These are phyloP conservation scores for Kwoniella dejecticola DNA, from an alignment of 768 basidiomycete genomes.

Conservation along the genomic window DNA sequence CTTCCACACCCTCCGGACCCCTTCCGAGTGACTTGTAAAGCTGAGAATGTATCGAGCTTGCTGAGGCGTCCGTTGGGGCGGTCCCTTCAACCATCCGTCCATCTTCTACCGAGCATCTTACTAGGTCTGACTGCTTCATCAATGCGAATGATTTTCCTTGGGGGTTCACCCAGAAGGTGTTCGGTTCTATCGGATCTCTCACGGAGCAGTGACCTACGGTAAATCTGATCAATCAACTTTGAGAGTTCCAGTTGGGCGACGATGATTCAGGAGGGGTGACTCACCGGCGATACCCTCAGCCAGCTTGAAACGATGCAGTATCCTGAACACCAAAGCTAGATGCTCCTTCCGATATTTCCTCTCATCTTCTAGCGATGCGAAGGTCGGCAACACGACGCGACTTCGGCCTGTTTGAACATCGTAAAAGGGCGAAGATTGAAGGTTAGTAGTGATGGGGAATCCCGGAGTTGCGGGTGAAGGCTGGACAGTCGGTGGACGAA, in stretches of 20 bases:
- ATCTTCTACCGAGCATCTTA: constrained; percentile 21
- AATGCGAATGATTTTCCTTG: constrained; percentile 34
- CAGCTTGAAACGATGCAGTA: constrained; percentile 31
- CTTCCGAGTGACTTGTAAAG: constrained; percentile 32
- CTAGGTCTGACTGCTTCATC: constrained; percentile 38
- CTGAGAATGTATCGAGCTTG: constrained; percentile 39
- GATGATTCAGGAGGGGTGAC: too few species aligned
- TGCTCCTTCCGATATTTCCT: constrained; percentile 39
- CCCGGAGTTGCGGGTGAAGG: constrained; percentile 16
- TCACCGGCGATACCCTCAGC: constrained; percentile 40
- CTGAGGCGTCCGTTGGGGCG: constrained; percentile 33
- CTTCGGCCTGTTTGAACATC: constrained; percentile 34
- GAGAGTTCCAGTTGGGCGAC: too few species aligned
- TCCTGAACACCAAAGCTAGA: constrained; percentile 32
- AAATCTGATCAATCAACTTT: too few species aligned
- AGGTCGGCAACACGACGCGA: constrained; percentile 32
- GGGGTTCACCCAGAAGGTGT: constrained; percentile 45
- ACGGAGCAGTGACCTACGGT: constrained; percentile 35
- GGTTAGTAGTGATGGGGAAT: constrained; percentile 30
- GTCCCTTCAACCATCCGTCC: constrained; percentile 34
- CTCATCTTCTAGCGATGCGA: constrained; percentile 29
- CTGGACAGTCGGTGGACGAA: constrained; percentile 8
- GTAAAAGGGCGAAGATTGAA: constrained; percentile 26
- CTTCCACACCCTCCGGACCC: constrained; percentile 33
- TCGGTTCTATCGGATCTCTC: constrained; percentile 39